A percentile compares a stretch with the other conserved stretches of the same genome.
Evolutionary conservation across 495 filamentous ascomycete genomes (phyloP).

Genomic region (Penicillium longicatenatum): DNA sequence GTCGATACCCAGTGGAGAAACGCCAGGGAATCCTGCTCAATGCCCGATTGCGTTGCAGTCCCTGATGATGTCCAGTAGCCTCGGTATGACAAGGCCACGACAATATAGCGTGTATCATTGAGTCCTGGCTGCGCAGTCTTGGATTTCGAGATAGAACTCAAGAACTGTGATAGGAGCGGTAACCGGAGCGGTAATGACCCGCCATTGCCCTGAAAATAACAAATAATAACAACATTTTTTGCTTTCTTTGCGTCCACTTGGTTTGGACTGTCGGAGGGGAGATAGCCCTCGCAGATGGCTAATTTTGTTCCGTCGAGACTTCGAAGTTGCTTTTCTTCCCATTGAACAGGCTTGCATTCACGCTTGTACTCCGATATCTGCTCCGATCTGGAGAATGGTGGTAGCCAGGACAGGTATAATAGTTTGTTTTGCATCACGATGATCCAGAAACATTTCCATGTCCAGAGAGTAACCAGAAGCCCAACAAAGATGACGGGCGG

Average conservation of each 20-base stretch:
- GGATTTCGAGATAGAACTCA: conserved; percentile 20
- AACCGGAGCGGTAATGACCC: conserved; percentile 64
- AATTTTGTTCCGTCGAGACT: conserved; percentile 65
- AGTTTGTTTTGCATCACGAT: conserved; percentile 82
- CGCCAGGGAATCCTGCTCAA: conserved; percentile 64
- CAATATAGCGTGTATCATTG: conserved; percentile 42
- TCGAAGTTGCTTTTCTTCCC: conserved; percentile 57
- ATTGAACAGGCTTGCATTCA: conserved; percentile 59
- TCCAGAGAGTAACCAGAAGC: conserved; percentile 67
- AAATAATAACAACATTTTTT: conserved; percentile 34
- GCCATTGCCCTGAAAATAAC: conserved; percentile 45
- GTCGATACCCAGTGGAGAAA: conserved; percentile 56
- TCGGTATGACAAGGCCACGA: conserved; percentile 71
- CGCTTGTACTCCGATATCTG: conserved; percentile 61
- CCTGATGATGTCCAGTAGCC: conserved; percentile 81
- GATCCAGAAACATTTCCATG: conserved; percentile 81
- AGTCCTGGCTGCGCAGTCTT: conserved; percentile 6
- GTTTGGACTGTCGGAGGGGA: conserved; percentile 7
- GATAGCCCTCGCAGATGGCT: conserved; percentile 53
- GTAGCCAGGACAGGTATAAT: conserved; percentile 76
- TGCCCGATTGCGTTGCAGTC: conserved; percentile 63
- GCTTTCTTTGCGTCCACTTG: neutral
- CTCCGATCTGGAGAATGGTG: conserved; percentile 55
- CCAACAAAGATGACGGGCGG: conserved; percentile 69
- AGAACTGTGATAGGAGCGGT: conserved; percentile 61